phyloP scores from a whole-genome alignment of 768 basidiomycete species.

The Leccinum subgranulosum region DNA sequence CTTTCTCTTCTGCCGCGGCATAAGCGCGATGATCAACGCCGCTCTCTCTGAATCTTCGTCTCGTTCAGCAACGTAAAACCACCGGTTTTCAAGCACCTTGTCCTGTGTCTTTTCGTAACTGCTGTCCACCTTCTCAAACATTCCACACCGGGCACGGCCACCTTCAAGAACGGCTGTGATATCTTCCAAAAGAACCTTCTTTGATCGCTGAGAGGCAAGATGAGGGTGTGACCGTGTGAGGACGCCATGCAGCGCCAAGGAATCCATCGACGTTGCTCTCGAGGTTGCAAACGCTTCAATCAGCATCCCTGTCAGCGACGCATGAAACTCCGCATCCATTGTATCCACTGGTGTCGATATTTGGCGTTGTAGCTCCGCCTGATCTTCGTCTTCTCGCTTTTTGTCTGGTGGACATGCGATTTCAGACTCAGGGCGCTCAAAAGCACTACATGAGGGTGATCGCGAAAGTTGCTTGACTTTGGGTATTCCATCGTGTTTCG shows the following conservation, averaged over 20 bases:
- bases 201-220: constrained; percentile 35
- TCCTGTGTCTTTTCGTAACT: constrained; percentile 52
- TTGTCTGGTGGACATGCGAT: not conserved
- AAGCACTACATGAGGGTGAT: constrained; percentile 7
- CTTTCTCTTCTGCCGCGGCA: constrained; percentile 72
- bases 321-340: constrained; percentile 25
- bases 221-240: constrained; percentile 54
- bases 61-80: constrained; percentile 74
- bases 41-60: constrained; percentile 74
- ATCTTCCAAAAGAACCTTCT: constrained; percentile 45
- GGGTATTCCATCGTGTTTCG: not conserved
- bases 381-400: not conserved
- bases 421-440: constrained; percentile 1
- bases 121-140: constrained; percentile 73
- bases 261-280: constrained; percentile 63
- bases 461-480: constrained; percentile 2
- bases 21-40: constrained; percentile 60
- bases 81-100: constrained; percentile 48
- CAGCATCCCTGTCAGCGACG: constrained; percentile 60
- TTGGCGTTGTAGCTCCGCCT: not conserved
- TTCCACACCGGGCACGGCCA: constrained; percentile 46
- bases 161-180: constrained; percentile 50
- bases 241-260: constrained; percentile 48
- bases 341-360: constrained; percentile 6
- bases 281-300: constrained; percentile 72